These are phyloP conservation scores for Phalaenopsis hybrid DNA, from an alignment of 116 monocot species.

Conservation along the genomic window DNA sequence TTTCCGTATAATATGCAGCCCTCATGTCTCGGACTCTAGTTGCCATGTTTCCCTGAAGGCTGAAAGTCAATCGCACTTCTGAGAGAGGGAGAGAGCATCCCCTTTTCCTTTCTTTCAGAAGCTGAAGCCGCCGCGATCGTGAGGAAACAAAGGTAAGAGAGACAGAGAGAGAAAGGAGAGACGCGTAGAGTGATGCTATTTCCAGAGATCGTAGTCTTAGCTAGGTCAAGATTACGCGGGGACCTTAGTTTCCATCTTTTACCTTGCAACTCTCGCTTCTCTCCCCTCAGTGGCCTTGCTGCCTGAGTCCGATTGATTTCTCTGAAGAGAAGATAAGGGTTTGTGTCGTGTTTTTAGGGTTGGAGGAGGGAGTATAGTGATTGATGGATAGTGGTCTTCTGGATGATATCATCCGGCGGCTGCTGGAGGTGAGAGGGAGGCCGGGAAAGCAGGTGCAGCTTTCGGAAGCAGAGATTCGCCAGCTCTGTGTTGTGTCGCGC, in stretches of 20 bases:
- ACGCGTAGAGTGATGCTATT: constrained; percentile 1
- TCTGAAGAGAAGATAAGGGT: not conserved
- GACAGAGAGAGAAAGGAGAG: not conserved
- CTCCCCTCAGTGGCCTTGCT: too few species aligned
- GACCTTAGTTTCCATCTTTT: not conserved
- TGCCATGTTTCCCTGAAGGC: too few species aligned
- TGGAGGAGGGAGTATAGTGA: not conserved
- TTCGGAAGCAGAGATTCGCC: constrained; percentile 26
- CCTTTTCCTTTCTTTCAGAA: too few species aligned
- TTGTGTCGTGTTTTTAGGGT: constrained; percentile 4
- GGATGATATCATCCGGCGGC: constrained; percentile 23
- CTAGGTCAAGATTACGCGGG: not conserved
- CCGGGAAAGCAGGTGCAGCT: constrained; percentile 36
- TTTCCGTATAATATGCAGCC: too few species aligned
- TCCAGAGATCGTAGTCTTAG: not conserved
- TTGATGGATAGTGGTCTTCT: constrained; percentile 22
- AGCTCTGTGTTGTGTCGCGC: constrained; percentile 21
- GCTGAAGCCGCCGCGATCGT: not conserved
- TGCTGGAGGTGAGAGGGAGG: constrained; percentile 23
- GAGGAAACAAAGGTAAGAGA: not conserved
- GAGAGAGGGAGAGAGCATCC: not conserved
- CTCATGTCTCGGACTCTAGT: too few species aligned
- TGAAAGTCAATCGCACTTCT: too few species aligned
- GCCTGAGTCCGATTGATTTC: not conserved
- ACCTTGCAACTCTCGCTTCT: not conserved